Evolutionary conservation across 164 flowering plant genomes (phyloP), one percentile per base, ranked within the genome.

Genomic region (Dillenia suffruticosa): DNA sequence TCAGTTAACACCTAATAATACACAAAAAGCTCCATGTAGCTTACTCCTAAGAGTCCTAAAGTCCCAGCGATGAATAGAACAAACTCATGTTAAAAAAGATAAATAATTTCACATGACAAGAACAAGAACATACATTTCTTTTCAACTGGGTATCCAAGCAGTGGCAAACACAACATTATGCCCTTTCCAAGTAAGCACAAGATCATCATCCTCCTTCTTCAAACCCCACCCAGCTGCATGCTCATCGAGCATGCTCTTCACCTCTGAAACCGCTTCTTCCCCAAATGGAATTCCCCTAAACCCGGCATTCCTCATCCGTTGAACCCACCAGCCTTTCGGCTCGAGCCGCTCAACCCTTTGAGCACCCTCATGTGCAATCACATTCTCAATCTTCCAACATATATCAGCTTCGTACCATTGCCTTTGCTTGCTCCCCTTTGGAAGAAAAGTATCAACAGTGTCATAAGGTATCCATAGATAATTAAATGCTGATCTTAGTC

Each of bases 221-320:
- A 89, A 56, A 17, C 98, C 96, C 98, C 98, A 90, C 44, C 98
- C 98, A 15, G 91, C 94, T 15, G 97, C 91, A 72, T 91, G 92
- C 74, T 91, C 97, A 63, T 88, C 97, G 45, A 94, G 77, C 97
- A 94, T 86, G 46, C 57, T 56, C 71, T 79, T 88, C 74, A 89
- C 90, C 67, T 90, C 96, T 15, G 71, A 43, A 32, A 79, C 70
- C 14, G 87, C 88, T 0, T 89, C 98, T 45, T 88, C 96, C 9
- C 84, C 74, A 9, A 90, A 81, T 1, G 63, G 17, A 1, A 79
- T 51, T 0, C 83, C 79, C 19, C 80, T 57, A 58, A 93, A 90
- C 7, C 63, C 64, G 0, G 92, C 85, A 0, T 67, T 77, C 50
- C 81, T 81, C 97, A 93, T 88, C 61, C 98, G 53, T 64, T 84